Evolutionary conservation across 306 rosid species (phyloP), one percentile per base, ranked within the genome.

Genomic region (Acacia confusa): DNA sequence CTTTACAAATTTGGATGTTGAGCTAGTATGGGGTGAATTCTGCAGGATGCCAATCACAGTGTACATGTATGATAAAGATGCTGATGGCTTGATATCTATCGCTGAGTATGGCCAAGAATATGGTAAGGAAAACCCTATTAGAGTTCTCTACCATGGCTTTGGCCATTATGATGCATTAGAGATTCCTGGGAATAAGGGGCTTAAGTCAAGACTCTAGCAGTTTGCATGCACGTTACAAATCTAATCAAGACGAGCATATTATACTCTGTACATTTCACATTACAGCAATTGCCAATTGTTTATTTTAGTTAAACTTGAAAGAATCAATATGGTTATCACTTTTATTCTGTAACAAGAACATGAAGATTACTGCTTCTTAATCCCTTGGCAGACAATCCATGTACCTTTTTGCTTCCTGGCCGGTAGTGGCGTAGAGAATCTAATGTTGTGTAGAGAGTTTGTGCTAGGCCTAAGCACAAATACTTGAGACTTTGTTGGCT

Each of bases 61-160:
- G 64, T 95, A 92, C 92, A 95, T 95, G 97, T 78, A 88, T 70
- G 97, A 95, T 82, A 30, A 79, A n/a, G 94, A 86, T 32, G 92
- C 90, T 14, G 94, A 91, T 58, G 99, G 98, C 55, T 85, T 95
- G 86, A 95, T 95, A 81, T 86, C 96, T 71, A 95, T 95, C 40
- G 99, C 99, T 9, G 97, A 93, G 85, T 95, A 95, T 82, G 99
- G 98, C 69, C 85, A 93, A 88, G 99, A 95, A 79, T 92, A 95
- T 25, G 94, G 96, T 44, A 88, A 84, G 75, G 89, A 92, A 41
- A 88, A 92, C 81, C 98, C 98, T 36, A 87, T 93, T 72, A 87
- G 86, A 80, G 93, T 95, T 78, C 99, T 95, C 76, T 95, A 93
- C 76, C 88, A 93, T 45, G 99, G 97, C 41, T 95, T 85, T 92